phyloP scores from a whole-genome alignment of 768 basidiomycete species.

The Cyclocybe cylindracea region DNA sequence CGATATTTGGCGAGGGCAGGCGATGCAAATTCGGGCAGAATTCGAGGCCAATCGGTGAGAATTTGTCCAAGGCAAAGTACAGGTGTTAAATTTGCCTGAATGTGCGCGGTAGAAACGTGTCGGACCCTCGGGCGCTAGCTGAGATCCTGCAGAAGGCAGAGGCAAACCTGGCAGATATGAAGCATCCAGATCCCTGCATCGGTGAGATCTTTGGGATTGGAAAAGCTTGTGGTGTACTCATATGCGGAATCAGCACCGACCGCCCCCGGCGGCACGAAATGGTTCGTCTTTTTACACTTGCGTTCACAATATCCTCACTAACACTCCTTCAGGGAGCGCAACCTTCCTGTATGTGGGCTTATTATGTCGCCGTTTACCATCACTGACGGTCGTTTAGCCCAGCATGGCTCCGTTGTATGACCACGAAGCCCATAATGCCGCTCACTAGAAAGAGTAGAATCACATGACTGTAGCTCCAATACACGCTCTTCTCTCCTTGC shows the following conservation, averaged over 20 bases:
- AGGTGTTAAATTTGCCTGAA: background rate
- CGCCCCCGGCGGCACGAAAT: slow-evolving; percentile 94
- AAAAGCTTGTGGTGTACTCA: background rate
- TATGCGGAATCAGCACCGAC: slow-evolving; percentile 57
- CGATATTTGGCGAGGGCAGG: slow-evolving; percentile 84
- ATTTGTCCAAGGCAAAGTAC: slow-evolving; percentile 3
- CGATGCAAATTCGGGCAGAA: slow-evolving; percentile 84
- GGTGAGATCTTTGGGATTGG: slow-evolving; percentile 52
- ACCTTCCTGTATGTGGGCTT: slow-evolving; percentile 61
- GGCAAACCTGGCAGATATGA: slow-evolving; percentile 59
- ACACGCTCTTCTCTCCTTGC: slow-evolving; percentile 16
- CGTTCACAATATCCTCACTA: slow-evolving; percentile 2
- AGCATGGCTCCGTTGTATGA: slow-evolving; percentile 65
- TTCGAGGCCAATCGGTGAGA: slow-evolving; percentile 85
- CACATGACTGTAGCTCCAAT: slow-evolving; percentile 26
- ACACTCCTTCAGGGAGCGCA: slow-evolving; percentile 65
- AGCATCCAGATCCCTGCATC: slow-evolving; percentile 93
- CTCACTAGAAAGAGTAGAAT: slow-evolving; percentile 33
- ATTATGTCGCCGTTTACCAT: slow-evolving; percentile 4
- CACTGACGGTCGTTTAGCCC: slow-evolving; percentile 44
- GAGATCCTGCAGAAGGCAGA: slow-evolving; percentile 81
- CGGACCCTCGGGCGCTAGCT: slow-evolving; percentile 82
- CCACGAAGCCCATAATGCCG: slow-evolving; percentile 44
- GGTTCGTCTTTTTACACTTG: slow-evolving; percentile 52
- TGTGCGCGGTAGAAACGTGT: slow-evolving; percentile 60